Conservation (phyloP, 257 asterid genomes). For the Vinca minor region DNA sequence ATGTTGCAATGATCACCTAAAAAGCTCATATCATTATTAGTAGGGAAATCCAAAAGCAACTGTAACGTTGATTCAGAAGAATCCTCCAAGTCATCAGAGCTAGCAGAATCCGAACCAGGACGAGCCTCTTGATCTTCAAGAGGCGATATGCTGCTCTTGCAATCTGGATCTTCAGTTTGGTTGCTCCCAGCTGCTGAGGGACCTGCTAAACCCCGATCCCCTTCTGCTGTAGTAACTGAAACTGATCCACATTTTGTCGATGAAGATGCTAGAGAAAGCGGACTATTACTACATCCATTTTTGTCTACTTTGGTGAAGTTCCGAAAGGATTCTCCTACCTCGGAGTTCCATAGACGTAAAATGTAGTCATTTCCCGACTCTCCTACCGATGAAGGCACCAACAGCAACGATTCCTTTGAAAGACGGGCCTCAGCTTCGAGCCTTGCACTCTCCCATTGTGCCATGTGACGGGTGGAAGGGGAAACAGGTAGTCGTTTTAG, state of each 20-base stretch:
- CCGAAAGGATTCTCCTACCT: conserved; percentile 71
- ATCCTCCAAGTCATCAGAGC: conserved; percentile 62
- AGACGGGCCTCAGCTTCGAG: conserved; percentile 94
- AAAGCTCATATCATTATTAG: conserved; percentile 83
- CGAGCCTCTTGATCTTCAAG: conserved; percentile 20
- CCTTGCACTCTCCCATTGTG: conserved; percentile 96
- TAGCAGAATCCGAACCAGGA: conserved; percentile 29
- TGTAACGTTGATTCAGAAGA: conserved; percentile 76
- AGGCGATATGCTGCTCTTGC: conserved; percentile 25
- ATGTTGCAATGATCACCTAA: conserved; percentile 42
- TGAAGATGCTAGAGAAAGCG: conserved; percentile 29
- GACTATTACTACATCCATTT: conserved; percentile 24
- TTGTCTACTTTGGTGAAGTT: conserved; percentile 25
- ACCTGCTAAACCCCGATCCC: conserved; percentile 19
- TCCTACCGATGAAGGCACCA: conserved; percentile 22
- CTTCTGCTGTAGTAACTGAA: conserved; percentile 46
- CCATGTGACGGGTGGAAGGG: conserved; percentile 91
- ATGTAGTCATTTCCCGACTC: conserved; percentile 42
- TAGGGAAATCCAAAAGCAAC: conserved; percentile 70
- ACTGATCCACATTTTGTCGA: conserved; percentile 39
- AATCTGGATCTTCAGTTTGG: conserved; percentile 22
- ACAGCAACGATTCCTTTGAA: conserved; percentile 50
- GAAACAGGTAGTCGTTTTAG: conserved; percentile 29
- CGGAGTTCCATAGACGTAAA: conserved; percentile 80
- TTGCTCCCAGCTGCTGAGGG: conserved; percentile 23